Evolutionary conservation across 441 rosid species (phyloP).

Genomic region (Eruca vesicaria): DNA sequence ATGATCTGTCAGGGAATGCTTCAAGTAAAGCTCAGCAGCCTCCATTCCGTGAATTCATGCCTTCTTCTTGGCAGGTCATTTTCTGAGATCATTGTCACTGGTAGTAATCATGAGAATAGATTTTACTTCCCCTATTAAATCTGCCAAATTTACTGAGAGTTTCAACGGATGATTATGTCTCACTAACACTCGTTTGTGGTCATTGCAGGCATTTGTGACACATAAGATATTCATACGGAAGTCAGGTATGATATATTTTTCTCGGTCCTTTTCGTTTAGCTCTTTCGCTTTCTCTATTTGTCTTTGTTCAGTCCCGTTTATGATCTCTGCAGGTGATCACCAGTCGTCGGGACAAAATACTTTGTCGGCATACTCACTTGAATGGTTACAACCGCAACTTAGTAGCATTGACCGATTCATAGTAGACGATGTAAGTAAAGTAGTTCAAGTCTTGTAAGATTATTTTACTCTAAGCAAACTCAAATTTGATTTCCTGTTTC

Average conservation of each 20-base stretch:
- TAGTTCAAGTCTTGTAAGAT: constrained; percentile 6
- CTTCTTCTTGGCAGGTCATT: constrained; percentile 83
- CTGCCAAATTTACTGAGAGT: too few species aligned
- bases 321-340: constrained; percentile 43
- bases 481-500: neutral
- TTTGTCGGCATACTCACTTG: constrained; percentile 36
- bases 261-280: neutral
- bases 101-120: too few species aligned
- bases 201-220: constrained; percentile 73
- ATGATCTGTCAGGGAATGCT: constrained; percentile 30
- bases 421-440: constrained; percentile 55
- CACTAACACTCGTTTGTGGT: constrained; percentile 14
- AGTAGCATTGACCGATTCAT: constrained; percentile 52
- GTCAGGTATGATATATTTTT: constrained; percentile 41
- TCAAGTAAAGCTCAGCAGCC: constrained; percentile 38
- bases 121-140: too few species aligned
- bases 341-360: constrained; percentile 29
- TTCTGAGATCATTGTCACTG: too few species aligned
- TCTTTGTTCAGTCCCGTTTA: neutral
- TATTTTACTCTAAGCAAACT: neutral
- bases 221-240: constrained; percentile 54
- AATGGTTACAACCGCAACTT: constrained; percentile 72
- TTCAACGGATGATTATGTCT: neutral
- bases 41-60: constrained; percentile 74
- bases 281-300: neutral